Evolutionary conservation across 805 yeast genomes (phyloP), one percentile per base, ranked within the genome.

Genomic region (Pichia californica): DNA sequence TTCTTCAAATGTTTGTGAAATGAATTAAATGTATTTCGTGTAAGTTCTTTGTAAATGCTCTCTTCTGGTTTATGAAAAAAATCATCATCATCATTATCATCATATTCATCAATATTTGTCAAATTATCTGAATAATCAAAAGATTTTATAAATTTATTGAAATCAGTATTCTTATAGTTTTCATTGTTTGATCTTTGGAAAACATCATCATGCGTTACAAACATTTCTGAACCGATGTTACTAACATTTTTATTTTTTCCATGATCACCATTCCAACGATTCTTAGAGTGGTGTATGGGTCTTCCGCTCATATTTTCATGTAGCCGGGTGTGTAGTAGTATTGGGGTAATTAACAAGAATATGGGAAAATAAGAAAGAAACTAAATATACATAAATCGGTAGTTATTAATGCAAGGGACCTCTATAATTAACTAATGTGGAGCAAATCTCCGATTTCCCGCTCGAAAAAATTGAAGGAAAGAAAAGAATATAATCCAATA

Each of bases 21-120:
- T 15, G 15, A 16, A 15, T 7, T 9, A 27, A 15, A 19, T 9
- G 27, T 11, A 10, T 23, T 9, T 5, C 23, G 29, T 6, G 35
- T 15, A 3, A 43, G 10, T 23, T 43, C 46, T 26, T 33, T 43
- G 14, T 43, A 38, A 15, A 43, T 16, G n/a, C 30, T 31, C 26
- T 38, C 41, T 23, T 43, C 46, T 2, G 36, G 39, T 28, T 29
- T 15, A 29, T 21, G n/a, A 7, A 23, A 21, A n/a, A 33, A 30
- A 6, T 44, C 44, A 4, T 36, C 38, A 21, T 44, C 47, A 9
- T 38, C 42, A 3, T 29, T 16, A 11, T 27, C 25, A 16, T 26
- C 28, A 20, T 31, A 4, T 26, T 8, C n/a, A 14, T 37, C 19
- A n/a, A 4, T n/a, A 10, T 32, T 20, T n/a, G 26, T 26, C 15